Evolutionary conservation across 257 asterid species (phyloP), one percentile per base, ranked within the genome.

Genomic region (Ajuga chamaepitys): DNA sequence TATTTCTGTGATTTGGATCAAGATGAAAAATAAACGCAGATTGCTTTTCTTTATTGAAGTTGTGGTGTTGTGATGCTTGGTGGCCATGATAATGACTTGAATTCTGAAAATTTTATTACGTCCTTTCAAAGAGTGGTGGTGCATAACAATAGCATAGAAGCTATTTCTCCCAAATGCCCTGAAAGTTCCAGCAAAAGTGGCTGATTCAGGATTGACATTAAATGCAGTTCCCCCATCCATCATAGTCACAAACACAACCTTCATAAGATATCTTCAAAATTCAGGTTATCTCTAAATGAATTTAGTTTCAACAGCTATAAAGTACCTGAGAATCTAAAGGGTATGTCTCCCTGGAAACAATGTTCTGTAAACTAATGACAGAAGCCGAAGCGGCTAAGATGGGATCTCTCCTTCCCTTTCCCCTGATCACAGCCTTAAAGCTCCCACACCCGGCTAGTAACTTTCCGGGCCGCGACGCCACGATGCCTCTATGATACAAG

Each of bases 381-480:
- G 80, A 55, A 16, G 78, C 21, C 7, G 91, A 72, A 50, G 84
- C 81, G 8, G 91, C 91, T 58, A 85, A 58, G 47, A 85, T 75
- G 7, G 86, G 86, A 66, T 84, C 79, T n/a, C 64, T 30, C 6
- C 80, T 77, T 1, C 81, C 83, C 51, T 64, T 71, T 4, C 85
- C 82, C 24, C 40, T 30, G 51, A 85, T 77, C 22, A 53, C 66
- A 2, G 86, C 91, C 58, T 76, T 74, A 20, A 85, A 85, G 53
- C 82, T 76, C 16, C 86, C 88, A 24, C 81, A 77, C 9, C 91
- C 86, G 0, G 91, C 91, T 2, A 85, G 58, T 7, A 85, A 75
- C 22, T 64, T 41, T 4, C 91, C 88, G 0, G 88, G 80, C 16
- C 83, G 75, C 1, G 84, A 70, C 2, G 74, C 88, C n/a, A 74